Percentiles rank a stretch among this genome's conserved stretches.
These are phyloP conservation scores for Cladorrhinum sp. DNA, from an alignment of 2,329 filamentous ascomycete genomes.

Conservation along the genomic window DNA sequence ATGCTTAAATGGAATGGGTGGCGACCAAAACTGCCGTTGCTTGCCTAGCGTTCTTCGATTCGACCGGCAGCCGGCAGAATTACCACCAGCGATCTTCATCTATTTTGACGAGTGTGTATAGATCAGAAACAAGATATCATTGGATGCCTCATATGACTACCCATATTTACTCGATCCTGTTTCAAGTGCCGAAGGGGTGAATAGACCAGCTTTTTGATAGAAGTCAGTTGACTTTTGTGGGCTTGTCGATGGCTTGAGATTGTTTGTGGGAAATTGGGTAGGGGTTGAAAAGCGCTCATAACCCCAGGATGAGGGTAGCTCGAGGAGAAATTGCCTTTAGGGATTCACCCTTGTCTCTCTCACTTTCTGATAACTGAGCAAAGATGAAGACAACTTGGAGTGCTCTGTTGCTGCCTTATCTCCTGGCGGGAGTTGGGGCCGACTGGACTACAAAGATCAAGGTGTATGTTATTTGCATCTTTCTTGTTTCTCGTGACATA, in stretches of 20 bases:
- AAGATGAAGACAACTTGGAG: not conserved
- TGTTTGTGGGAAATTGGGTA: not conserved
- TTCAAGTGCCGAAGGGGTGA: not conserved
- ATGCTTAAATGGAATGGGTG: not conserved
- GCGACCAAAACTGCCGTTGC: not conserved
- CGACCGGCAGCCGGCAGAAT: not conserved
- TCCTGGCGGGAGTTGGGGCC: not conserved
- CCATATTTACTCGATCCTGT: not conserved
- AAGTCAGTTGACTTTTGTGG: not conserved
- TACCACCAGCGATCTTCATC: not conserved
- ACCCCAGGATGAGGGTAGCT: not conserved
- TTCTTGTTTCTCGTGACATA: not conserved
- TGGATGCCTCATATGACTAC: not conserved
- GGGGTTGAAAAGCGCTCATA: not conserved
- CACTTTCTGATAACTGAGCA: not conserved
- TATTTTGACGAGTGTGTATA: not conserved
- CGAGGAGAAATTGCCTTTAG: not conserved
- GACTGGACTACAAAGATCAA: not conserved
- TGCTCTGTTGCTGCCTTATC: not conserved
- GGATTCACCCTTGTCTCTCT: not conserved
- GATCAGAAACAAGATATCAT: not conserved
- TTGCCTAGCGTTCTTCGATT: not conserved
- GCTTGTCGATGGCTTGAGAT: not conserved
- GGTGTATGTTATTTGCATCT: not conserved
- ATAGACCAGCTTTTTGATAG: not conserved